Base-by-base conservation (phyloP, 2,329 filamentous ascomycete genomes). In the Sporothrix humicola region DNA sequence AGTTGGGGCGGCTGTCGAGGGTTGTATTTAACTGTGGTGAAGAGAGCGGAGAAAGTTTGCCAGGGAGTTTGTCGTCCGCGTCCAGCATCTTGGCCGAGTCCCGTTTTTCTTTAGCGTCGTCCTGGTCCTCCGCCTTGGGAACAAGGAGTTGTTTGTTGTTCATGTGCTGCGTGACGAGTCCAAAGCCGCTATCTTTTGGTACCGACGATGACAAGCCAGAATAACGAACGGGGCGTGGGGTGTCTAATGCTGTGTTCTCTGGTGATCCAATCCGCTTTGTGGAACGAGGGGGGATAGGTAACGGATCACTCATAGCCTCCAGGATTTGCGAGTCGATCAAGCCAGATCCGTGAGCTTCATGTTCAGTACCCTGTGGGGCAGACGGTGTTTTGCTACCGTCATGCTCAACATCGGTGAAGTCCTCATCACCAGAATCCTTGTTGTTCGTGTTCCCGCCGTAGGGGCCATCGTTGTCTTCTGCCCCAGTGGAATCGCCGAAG, bases 61-160 rank as follows among this genome's bases (percentile, higher is more conserved):
- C 66, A 1, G 26, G 23, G 2, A 69, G 52, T 12, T 50, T 69
- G 7, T 78, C 78, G 17, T 81, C 80, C 0, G 72, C 76, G 20
- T 80, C 84, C 23, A 86, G 77, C 48, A 85, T 83, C 77, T 86
- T 87, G 58, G 82, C 85, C n/a, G 87, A 88, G 75, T 88, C 86
- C 69, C 85, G 85, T 73, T 86, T 86, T 70, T 83, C 81, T 20
- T 69, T 73, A 37, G 78, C 71, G 3, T 72, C 73, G 1, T 74
- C 71, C 26, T 20, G 54, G 17, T 73, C 54, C 2, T 69, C 42
- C 31, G n/a, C 26, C 5, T 65, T 63, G 48, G 54, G 63, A 2
- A 13, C 56, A 9, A 26, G 5, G 1, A 69, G 26, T 13, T 56
- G 42, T 2, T 69, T 75, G 74, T 56, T 74, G 52, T 54, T 70